A percentile compares a stretch with the other conserved stretches of the same genome.
Evolutionary conservation across 805 yeast species (phyloP).

Genomic region (Metschnikowia bowlesiae): DNA sequence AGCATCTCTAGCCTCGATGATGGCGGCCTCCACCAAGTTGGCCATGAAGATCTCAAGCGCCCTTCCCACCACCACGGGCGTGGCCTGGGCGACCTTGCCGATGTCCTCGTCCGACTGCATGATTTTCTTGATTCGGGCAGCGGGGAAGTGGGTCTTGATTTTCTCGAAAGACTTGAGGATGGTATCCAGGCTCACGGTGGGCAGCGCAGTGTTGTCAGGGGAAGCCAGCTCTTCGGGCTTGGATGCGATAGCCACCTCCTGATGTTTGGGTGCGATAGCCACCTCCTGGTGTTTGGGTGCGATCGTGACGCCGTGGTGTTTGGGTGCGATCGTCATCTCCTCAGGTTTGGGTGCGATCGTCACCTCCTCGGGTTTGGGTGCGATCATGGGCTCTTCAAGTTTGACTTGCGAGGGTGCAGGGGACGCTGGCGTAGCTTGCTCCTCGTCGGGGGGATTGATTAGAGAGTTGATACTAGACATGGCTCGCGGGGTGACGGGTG

Average conservation of each 20-base stretch:
- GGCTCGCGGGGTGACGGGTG: conserved; percentile 6
- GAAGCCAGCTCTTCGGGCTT: not conserved
- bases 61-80: conserved; percentile 96
- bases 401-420: conserved; percentile 1
- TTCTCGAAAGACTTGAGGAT: conserved; percentile 37
- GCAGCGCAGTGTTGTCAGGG: not conserved
- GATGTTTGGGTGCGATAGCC: no score
- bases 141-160: conserved; percentile 81
- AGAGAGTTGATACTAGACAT: conserved; percentile 27
- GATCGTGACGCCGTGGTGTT: no score
- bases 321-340: no score
- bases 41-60: conserved; percentile 92
- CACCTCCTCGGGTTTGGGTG: no score
- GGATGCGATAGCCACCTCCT: not conserved
- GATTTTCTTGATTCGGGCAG: conserved; percentile 90
- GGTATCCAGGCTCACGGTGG: conserved; percentile 27
- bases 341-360: no score
- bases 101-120: conserved; percentile 99
- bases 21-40: conserved; percentile 78
- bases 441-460: conserved; percentile 24
- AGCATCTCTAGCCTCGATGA: conserved; percentile 66
- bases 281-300: no score
- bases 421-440: conserved; percentile 7
- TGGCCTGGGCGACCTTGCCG: conserved; percentile 97
- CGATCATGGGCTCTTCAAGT: not conserved